Conservation (phyloP, 2,329 filamentous ascomycete species). For the Sporothrix phasma region DNA sequence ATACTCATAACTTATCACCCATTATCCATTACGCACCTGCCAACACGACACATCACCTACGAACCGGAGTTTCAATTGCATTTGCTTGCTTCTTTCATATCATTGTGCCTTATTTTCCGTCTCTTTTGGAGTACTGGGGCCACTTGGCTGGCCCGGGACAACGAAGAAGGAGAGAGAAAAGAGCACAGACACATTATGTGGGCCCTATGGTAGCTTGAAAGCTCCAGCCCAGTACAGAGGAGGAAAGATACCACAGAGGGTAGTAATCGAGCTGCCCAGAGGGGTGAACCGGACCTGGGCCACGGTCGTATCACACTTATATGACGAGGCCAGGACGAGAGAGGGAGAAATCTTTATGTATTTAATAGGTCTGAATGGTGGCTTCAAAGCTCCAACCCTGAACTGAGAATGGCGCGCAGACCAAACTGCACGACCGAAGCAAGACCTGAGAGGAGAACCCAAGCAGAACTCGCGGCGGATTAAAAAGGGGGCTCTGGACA, state of each 20-base stretch:
- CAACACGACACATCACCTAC: slow-evolving; percentile 25
- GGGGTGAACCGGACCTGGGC: slow-evolving; percentile 22
- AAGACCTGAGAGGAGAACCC: neutral
- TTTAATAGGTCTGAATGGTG: slow-evolving; percentile 37
- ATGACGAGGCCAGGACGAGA: slow-evolving; percentile 10
- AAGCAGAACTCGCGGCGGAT: neutral
- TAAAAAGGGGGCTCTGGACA: neutral
- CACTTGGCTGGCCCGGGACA: slow-evolving; percentile 16
- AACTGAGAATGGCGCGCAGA: slow-evolving; percentile 1
- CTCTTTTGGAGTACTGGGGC: slow-evolving; percentile 21
- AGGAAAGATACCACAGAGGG: slow-evolving; percentile 10
- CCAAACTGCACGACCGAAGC: neutral
- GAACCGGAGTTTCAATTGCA: slow-evolving; percentile 27
- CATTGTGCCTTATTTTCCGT: neutral
- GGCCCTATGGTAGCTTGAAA: slow-evolving; percentile 56
- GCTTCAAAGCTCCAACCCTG: slow-evolving; percentile 41
- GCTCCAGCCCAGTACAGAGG: slow-evolving; percentile 44
- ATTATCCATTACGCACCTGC: slow-evolving; percentile 11
- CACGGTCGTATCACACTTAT: neutral
- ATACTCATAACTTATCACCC: neutral
- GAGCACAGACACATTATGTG: slow-evolving; percentile 21
- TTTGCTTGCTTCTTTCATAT: slow-evolving; percentile 19
- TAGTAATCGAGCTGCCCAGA: slow-evolving; percentile 13
- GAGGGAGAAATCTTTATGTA: slow-evolving; percentile 15
- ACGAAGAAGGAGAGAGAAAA: slow-evolving; percentile 18